Percentiles rank a stretch among this genome's conserved stretches.
Evolutionary conservation across 306 rosid genomes (phyloP).

Genomic region (Crotalaria pallida): DNA sequence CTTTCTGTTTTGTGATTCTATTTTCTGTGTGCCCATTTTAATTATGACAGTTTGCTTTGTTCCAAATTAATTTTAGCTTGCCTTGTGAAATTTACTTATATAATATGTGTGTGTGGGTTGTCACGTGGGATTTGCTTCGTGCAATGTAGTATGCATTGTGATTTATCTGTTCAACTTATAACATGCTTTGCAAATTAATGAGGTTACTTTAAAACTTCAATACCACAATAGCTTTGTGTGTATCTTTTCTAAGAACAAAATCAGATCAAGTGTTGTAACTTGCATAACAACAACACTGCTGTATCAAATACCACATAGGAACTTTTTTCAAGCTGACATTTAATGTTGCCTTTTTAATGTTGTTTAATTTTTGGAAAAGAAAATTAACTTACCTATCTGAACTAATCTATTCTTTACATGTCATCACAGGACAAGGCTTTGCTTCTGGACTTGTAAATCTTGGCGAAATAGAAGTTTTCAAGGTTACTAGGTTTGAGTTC

Average conservation of each 20-base stretch:
- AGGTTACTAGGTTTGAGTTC: constrained; percentile 50
- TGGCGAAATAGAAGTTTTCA: constrained; percentile 71
- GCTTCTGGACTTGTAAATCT: constrained; percentile 62
- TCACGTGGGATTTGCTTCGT: too few relatives aligned
- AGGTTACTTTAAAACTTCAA: not conserved
- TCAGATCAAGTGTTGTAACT: not conserved
- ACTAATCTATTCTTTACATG: constrained; percentile 1
- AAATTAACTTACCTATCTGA: not conserved
- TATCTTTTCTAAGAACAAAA: not conserved
- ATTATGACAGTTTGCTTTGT: too few relatives aligned
- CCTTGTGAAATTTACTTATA: too few relatives aligned
- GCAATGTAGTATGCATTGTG: too few relatives aligned
- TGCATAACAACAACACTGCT: not conserved
- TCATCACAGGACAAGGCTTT: constrained; percentile 63
- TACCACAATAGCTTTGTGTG: not conserved
- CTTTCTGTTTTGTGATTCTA: too few relatives aligned
- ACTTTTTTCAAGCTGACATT: not conserved
- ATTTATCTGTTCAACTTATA: too few relatives aligned
- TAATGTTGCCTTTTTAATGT: not conserved
- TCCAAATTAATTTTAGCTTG: too few relatives aligned
- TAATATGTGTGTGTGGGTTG: too few relatives aligned
- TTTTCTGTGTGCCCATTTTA: too few relatives aligned
- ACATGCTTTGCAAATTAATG: not conserved
- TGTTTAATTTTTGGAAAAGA: not conserved
- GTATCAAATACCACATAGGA: not conserved